Conservation (phyloP, 129 eudicot genomes). For the Daucus carota region DNA sequence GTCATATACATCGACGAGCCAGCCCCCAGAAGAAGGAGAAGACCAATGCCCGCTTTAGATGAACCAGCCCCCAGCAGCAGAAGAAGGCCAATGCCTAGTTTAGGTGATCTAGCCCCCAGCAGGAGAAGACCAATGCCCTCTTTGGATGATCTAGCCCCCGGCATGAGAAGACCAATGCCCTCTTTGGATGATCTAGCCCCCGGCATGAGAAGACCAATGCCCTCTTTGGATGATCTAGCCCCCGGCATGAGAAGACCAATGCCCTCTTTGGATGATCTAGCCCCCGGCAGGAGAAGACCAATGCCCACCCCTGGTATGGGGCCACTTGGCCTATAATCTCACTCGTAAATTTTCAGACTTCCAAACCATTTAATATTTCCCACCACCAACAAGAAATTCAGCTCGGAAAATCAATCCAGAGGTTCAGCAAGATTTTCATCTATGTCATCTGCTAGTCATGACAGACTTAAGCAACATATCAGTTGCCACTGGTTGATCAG, state of each 20-base stretch:
- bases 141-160: slow-evolving; percentile 40
- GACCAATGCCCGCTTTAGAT: slow-evolving; percentile 43
- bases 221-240: slow-evolving; percentile 44
- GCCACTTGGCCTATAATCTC: slow-evolving; percentile 27
- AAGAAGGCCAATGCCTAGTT: slow-evolving; percentile 38
- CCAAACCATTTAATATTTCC: background rate
- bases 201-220: slow-evolving; percentile 32
- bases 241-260: slow-evolving; percentile 31
- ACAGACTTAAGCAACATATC: background rate
- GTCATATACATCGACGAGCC: slow-evolving; percentile 65
- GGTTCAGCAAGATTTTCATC: background rate
- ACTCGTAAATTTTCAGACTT: background rate
- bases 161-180: slow-evolving; percentile 35
- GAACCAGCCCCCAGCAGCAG: slow-evolving; percentile 32
- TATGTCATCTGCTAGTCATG: background rate
- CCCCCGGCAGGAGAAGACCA: background rate
- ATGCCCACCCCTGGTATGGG: slow-evolving; percentile 15
- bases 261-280: slow-evolving; percentile 50
- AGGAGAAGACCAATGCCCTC: slow-evolving; percentile 39
- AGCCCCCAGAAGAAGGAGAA: slow-evolving; percentile 18
- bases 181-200: slow-evolving; percentile 44
- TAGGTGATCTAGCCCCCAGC: slow-evolving; percentile 40
- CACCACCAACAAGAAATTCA: background rate
- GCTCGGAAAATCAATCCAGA: background rate
- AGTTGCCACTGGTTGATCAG: background rate